A percentile compares a stretch with the other conserved stretches of the same genome.
Conservation (phyloP, 331 rosid species). For the Erythrophleum ivorense region DNA sequence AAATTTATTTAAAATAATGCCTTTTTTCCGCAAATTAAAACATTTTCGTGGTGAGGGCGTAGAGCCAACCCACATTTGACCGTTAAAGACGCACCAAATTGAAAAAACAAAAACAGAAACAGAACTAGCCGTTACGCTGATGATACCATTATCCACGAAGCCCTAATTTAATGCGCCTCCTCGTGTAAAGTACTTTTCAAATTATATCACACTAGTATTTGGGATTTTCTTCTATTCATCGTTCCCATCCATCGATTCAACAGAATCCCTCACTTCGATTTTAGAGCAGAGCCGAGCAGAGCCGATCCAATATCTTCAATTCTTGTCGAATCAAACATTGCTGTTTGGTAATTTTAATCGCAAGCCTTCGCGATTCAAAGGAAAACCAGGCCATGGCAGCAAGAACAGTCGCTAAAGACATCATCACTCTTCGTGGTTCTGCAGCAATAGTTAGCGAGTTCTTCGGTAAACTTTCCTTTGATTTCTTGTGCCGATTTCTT, state of each 20-base stretch:
- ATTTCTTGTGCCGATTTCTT: background rate
- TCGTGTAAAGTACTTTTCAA: background rate
- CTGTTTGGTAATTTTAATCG: background rate
- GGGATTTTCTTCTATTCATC: background rate
- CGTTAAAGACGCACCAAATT: constrained; percentile 24
- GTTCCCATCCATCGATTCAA: background rate
- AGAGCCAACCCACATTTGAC: background rate
- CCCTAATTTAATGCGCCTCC: constrained; percentile 18
- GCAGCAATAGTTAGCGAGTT: constrained; percentile 98
- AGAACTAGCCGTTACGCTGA: constrained; percentile 9
- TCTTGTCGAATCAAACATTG: background rate
- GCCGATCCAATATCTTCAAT: background rate
- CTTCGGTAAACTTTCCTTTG: constrained; percentile 60
- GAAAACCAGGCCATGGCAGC: background rate
- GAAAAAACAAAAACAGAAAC: background rate
- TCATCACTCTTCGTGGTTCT: constrained; percentile 96
- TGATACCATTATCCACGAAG: background rate
- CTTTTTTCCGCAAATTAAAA: too few species aligned
- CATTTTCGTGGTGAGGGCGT: too few species aligned
- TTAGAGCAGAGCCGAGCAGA: background rate
- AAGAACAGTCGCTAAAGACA: constrained; percentile 65
- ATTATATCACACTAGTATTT: background rate
- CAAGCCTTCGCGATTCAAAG: background rate
- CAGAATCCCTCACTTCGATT: background rate
- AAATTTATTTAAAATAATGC: too few species aligned